Conservation (phyloP, 1,284 basidiomycete genomes). For the Ganoderma leucocontextum region DNA sequence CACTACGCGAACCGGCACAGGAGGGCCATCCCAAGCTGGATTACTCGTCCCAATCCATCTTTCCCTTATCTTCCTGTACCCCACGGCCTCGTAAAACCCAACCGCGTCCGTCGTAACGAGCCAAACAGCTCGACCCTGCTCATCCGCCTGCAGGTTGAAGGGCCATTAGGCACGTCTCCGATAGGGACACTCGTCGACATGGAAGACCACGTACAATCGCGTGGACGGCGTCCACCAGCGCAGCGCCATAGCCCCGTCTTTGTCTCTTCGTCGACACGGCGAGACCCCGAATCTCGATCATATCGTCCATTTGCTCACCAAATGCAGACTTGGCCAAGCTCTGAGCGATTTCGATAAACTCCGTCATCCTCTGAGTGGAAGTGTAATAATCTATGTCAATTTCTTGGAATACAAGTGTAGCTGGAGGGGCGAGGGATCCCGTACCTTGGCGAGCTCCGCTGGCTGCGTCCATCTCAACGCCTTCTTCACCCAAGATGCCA, state of each 20-base stretch:
- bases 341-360: background rate
- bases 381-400: background rate
- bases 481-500: background rate
- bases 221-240: conserved; percentile 10
- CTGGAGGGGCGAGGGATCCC: background rate
- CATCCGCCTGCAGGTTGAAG: conserved; percentile 12
- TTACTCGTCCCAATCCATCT: conserved; percentile 7
- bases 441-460: background rate
- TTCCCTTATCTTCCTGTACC: conserved; percentile 10
- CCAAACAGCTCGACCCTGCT: conserved; percentile 5
- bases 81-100: conserved; percentile 16
- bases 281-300: conserved; percentile 14
- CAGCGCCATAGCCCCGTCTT: conserved; percentile 16
- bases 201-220: conserved; percentile 5
- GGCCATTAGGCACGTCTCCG: no score
- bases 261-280: conserved; percentile 13
- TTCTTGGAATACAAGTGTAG: background rate
- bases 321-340: background rate
- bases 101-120: conserved; percentile 13
- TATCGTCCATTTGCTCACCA: conserved; percentile 6
- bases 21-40: conserved; percentile 12
- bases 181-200: background rate
- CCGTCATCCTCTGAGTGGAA: conserved; percentile 12
- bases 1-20: conserved; percentile 22
- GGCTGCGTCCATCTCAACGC: background rate